These are phyloP conservation scores for Penicillium decumbens DNA, from an alignment of 2,329 filamentous ascomycete genomes.

Conservation along the genomic window DNA sequence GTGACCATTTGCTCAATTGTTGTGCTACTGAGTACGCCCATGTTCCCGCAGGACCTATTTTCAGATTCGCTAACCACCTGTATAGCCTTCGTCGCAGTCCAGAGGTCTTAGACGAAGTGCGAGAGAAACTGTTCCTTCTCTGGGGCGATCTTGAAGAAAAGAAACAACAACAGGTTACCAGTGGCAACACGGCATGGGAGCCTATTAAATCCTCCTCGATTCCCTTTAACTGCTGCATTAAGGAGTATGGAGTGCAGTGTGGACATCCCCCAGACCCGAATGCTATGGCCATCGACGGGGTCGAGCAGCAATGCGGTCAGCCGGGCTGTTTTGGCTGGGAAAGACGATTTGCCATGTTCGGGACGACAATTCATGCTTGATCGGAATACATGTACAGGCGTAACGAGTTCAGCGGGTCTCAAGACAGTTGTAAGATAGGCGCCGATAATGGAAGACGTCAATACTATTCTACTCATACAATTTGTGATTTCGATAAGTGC, in stretches of 20 bases:
- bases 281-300: conserved; percentile 38
- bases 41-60: not conserved
- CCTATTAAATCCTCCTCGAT: conserved; percentile 45
- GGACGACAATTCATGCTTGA: conserved; percentile 52
- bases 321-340: conserved; percentile 52
- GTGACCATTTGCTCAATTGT: conserved; percentile 53
- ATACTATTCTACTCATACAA: not conserved
- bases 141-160: conserved; percentile 83
- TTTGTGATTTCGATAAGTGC: not conserved
- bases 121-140: conserved; percentile 67
- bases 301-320: conserved; percentile 35
- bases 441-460: not conserved
- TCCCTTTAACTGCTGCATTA: conserved; percentile 66
- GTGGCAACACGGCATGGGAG: conserved; percentile 14
- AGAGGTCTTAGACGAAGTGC: conserved; percentile 50
- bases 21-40: conserved; percentile 52
- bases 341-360: conserved; percentile 61
- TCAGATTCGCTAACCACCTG: not conserved
- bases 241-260: conserved; percentile 61
- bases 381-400: not conserved
- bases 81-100: conserved; percentile 56
- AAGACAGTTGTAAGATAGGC: not conserved
- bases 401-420: not conserved
- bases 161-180: conserved; percentile 44
- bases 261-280: conserved; percentile 35